Conservation (phyloP, 768 basidiomycete genomes). For the Tephrocybe sp. region DNA sequence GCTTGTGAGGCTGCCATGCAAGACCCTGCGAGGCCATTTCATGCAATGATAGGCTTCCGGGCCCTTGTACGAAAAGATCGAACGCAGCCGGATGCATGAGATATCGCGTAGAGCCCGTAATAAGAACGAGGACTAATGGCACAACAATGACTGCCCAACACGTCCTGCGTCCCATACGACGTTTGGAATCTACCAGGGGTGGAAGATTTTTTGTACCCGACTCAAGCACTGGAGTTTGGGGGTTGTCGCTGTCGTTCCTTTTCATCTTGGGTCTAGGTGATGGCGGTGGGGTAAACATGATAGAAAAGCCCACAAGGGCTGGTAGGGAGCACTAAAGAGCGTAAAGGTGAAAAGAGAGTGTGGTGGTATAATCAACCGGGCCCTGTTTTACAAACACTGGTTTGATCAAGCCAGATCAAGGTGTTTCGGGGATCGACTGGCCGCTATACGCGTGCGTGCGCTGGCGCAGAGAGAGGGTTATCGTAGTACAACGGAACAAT, state of each 20-base stretch:
- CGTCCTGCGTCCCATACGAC: conserved; percentile 41
- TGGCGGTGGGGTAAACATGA: conserved; percentile 17
- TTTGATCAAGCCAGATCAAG: conserved; percentile 15
- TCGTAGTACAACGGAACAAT: neutral
- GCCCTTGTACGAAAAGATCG: conserved; percentile 34
- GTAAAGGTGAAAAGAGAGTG: conserved; percentile 12
- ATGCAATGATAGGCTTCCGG: conserved; percentile 28
- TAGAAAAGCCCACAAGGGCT: neutral
- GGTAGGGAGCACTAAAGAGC: conserved; percentile 14
- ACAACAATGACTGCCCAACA: conserved; percentile 55
- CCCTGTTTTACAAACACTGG: conserved; percentile 7
- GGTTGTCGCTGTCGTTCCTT: conserved; percentile 1
- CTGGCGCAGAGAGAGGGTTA: neutral
- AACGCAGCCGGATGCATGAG: conserved; percentile 46
- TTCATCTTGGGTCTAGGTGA: conserved; percentile 12
- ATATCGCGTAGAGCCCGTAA: conserved; percentile 55
- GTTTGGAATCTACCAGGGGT: conserved; percentile 30
- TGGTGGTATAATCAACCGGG: conserved; percentile 6
- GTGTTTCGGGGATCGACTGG: neutral
- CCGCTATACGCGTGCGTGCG: conserved; percentile 1
- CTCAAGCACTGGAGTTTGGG: conserved; percentile 13
- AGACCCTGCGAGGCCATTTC: conserved; percentile 24
- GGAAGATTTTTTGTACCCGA: conserved; percentile 7
- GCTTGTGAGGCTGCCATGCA: conserved; percentile 43
- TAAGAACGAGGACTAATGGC: conserved; percentile 53